Evolutionary conservation across 2,329 filamentous ascomycete genomes (phyloP).

Genomic region (Coniochaeta sp.): DNA sequence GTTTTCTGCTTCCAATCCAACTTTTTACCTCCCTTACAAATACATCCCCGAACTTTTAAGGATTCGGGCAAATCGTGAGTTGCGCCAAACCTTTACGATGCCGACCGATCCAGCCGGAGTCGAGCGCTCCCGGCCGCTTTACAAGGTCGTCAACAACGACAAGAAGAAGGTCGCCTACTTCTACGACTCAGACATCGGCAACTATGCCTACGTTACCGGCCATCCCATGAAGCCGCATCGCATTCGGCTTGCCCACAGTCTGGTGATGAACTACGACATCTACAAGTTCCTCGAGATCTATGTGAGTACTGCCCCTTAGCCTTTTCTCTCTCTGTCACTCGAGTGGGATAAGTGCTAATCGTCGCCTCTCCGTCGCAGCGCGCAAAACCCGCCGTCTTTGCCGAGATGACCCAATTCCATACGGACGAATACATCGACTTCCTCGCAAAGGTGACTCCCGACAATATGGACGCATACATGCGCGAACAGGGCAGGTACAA

Average conservation of each 20-base stretch:
- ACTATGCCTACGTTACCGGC: conserved; percentile 93
- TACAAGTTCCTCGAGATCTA: conserved; percentile 97
- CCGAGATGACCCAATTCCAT: conserved; percentile 92
- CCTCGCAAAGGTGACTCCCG: conserved; percentile 87
- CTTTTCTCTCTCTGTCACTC: conserved; percentile 9
- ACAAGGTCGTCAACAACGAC: conserved; percentile 33
- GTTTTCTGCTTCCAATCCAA: background rate
- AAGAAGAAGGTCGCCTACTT: conserved; percentile 92
- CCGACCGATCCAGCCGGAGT: conserved; percentile 27
- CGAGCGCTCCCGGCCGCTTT: conserved; percentile 37
- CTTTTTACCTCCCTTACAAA: background rate
- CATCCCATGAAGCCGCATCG: conserved; percentile 99
- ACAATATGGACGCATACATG: conserved; percentile 93
- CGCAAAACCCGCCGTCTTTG: conserved; percentile 77
- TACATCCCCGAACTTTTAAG: background rate
- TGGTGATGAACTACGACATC: conserved; percentile 92
- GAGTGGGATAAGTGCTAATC: background rate
- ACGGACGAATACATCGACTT: conserved; percentile 95
- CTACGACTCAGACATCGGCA: conserved; percentile 96
- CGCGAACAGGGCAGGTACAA: conserved; percentile 93
- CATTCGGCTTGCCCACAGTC: conserved; percentile 86
- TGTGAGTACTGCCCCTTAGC: conserved; percentile 46
- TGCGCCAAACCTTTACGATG: conserved; percentile 8
- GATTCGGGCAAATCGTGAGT: background rate
- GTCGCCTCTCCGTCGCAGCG: conserved; percentile 41